These are phyloP conservation scores for Orbilia blumenaviensis DNA, from an alignment of 2,329 filamentous ascomycete species.

Conservation along the genomic window DNA sequence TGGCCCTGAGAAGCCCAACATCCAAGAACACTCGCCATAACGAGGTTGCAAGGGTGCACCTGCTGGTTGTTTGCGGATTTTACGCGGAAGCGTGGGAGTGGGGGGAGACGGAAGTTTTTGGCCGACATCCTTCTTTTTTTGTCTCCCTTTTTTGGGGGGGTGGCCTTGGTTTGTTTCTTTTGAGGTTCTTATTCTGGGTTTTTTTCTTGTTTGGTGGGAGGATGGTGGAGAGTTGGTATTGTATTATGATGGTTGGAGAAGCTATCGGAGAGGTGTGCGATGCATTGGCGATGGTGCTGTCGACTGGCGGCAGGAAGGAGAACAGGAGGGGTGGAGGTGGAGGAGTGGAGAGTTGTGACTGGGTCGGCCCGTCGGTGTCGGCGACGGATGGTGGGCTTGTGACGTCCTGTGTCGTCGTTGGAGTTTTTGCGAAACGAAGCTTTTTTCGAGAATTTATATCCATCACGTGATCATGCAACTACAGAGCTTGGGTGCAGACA, in stretches of 20 bases:
- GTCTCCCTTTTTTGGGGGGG: background rate
- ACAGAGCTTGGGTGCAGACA: background rate
- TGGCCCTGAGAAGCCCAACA: conserved; percentile 65
- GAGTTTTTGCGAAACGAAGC: conserved; percentile 6
- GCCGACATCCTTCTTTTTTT: conserved; percentile 25
- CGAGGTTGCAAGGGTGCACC: conserved; percentile 71
- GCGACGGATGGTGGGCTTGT: background rate
- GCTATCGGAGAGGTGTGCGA: conserved; percentile 25
- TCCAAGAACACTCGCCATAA: conserved; percentile 72
- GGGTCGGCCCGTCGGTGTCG: background rate
- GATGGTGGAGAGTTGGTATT: background rate
- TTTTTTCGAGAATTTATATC: conserved; percentile 32
- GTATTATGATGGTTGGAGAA: background rate
- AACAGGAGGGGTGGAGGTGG: background rate
- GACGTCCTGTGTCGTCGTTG: background rate
- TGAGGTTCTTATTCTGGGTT: too few relatives aligned
- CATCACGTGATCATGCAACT: conserved; percentile 23
- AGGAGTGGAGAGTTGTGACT: background rate
- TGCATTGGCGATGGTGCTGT: conserved; percentile 27
- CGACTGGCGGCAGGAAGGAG: background rate
- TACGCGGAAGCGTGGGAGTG: conserved; percentile 71
- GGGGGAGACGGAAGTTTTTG: conserved; percentile 65
- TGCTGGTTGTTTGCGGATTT: conserved; percentile 71
- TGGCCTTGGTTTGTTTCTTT: background rate
- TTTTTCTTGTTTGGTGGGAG: background rate